Conservation (phyloP, 2,329 filamentous ascomycete genomes). For the Aspergillus ruber region DNA sequence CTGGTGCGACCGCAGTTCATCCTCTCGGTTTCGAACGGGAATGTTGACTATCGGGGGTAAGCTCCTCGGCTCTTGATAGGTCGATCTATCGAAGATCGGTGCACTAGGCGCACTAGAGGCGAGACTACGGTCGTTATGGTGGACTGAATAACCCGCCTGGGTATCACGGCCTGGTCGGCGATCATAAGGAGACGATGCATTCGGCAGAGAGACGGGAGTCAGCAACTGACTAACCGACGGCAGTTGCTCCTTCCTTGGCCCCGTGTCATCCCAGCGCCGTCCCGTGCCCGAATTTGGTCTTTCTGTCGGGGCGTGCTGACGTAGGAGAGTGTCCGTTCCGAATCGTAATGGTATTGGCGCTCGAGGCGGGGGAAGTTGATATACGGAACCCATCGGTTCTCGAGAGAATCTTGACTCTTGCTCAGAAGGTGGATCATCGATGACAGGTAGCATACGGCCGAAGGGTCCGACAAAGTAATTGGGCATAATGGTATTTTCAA, state of each 20-base stretch:
- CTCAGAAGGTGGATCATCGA: conserved; percentile 19
- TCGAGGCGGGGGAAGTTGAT: conserved; percentile 36
- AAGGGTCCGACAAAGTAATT: conserved; percentile 33
- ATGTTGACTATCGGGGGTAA: conserved; percentile 29
- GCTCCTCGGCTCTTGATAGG: conserved; percentile 8
- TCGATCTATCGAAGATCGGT: background rate
- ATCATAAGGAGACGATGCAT: conserved; percentile 22
- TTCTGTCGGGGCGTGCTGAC: conserved; percentile 19
- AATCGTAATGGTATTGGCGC: conserved; percentile 27
- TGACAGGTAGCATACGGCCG: conserved; percentile 32
- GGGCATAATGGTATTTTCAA: conserved; percentile 23
- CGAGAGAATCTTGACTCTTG: conserved; percentile 19
- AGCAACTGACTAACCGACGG: conserved; percentile 37
- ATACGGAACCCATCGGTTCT: conserved; percentile 27
- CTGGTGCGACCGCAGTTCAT: conserved; percentile 14
- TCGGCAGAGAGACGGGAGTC: conserved; percentile 24
- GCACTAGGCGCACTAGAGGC: conserved; percentile 7
- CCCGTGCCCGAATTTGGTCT: conserved; percentile 15
- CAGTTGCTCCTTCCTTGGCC: conserved; percentile 22
- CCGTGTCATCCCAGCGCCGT: conserved; percentile 7
- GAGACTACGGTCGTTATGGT: conserved; percentile 14
- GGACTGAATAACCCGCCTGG: conserved; percentile 12
- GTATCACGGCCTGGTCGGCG: conserved; percentile 13
- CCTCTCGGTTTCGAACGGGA: conserved; percentile 16
- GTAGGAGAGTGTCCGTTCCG: conserved; percentile 27